Base-by-base conservation (phyloP, 208 protist species). In the Phytomonas serpens region DNA sequence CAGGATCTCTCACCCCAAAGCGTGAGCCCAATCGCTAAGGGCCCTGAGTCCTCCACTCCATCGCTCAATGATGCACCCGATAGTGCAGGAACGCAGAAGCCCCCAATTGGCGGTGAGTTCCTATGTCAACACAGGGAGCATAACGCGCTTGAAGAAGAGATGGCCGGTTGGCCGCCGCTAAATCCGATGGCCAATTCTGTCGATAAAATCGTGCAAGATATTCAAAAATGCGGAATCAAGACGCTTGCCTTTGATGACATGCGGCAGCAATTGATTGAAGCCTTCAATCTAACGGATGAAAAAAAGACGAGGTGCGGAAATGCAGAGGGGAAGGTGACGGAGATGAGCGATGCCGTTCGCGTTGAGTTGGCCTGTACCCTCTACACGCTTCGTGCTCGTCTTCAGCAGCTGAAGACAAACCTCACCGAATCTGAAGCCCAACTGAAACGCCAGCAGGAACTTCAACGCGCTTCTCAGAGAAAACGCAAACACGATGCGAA, bases 301-400 rank as follows among this genome's bases (percentile, higher is more conserved):
- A 19, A n/a, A 19, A 47, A 47, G 9, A 19, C 40, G 14, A 47
- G 16, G 40, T 3, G 40, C 14, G 40, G 40, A 10, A 14, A 36
- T 9, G 37, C 29, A 36, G 29, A 71, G 27, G 13, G 34, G 16
- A 27, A 69, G 40, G 10, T 19, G 9, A 47, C 40, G 40, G 40
- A 47, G 61, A 40, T 9, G 34, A 64, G 27, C 42, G 32, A n/a
- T 62, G n/a, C 47, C 19, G 14, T 30, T 13, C 40, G 40, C 40
- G 40, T 47, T 47, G 88, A 93, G 67, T 74, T 93, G 13, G 82
- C 84, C 14, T 72, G 89, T 38, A 71, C 85, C 52, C 76, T 93
- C 14, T 87, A 93, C 70, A 64, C 72, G 0, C 77, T 93, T 29
- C 71, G 78, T 6, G 76, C 70, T 0, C 85, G 89, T 52, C 79